These are phyloP conservation scores for Pyrenophora tritici-repentis DNA, from an alignment of 2,329 filamentous ascomycete genomes.

Conservation along the genomic window DNA sequence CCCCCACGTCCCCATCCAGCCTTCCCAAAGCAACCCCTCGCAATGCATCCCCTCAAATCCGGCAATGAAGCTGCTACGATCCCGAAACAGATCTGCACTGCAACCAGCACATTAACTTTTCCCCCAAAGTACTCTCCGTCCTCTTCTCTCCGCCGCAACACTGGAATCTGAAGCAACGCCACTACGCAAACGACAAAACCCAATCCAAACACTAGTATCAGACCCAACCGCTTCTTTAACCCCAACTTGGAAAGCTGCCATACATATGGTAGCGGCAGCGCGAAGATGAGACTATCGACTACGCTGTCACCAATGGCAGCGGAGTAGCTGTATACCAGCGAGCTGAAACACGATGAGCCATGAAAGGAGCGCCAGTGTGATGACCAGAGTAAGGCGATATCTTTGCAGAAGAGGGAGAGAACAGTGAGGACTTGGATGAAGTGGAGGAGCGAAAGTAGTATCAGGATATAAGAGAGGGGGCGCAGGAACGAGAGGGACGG, in stretches of 20 bases:
- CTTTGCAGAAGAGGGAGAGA: slow-evolving; percentile 27
- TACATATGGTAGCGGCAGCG: slow-evolving; percentile 32
- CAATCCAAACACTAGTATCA: slow-evolving; percentile 30
- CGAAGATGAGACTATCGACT: slow-evolving; percentile 34
- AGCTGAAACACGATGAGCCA: slow-evolving; percentile 33
- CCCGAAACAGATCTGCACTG: slow-evolving; percentile 32
- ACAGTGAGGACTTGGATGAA: slow-evolving; percentile 31
- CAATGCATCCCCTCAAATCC: slow-evolving; percentile 31
- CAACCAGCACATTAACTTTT: slow-evolving; percentile 33
- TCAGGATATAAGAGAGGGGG: slow-evolving; percentile 22
- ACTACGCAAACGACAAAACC: slow-evolving; percentile 36
- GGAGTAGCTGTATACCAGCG: slow-evolving; percentile 31
- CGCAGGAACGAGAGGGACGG: slow-evolving; percentile 21
- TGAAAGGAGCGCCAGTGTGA: slow-evolving; percentile 24
- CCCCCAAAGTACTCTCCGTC: slow-evolving; percentile 30
- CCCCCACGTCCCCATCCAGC: slow-evolving; percentile 6
- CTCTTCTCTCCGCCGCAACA: slow-evolving; percentile 28
- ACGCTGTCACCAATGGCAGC: slow-evolving; percentile 36
- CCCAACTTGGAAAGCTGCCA: slow-evolving; percentile 30
- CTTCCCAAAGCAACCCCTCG: slow-evolving; percentile 22
- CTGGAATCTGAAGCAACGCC: slow-evolving; percentile 35
- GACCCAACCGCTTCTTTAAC: slow-evolving; percentile 26
- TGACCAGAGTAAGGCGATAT: slow-evolving; percentile 35
- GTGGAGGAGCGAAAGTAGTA: slow-evolving; percentile 22
- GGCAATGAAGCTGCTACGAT: slow-evolving; percentile 35